Conservation (phyloP, 441 rosid genomes). For the Metrosideros polymorpha region DNA sequence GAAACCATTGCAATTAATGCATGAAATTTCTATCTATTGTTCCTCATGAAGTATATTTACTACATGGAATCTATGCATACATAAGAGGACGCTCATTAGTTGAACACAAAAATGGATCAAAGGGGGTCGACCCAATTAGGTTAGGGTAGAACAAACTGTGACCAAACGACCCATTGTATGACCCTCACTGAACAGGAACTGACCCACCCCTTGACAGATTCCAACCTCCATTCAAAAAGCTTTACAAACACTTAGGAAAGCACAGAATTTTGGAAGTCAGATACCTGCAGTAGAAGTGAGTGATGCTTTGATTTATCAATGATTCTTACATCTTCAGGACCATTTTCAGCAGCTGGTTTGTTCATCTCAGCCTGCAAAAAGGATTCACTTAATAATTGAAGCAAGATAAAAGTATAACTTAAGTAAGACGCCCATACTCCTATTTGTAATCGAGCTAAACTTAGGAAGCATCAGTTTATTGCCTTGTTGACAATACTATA, state of each 20-base stretch:
- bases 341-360: conserved; percentile 37
- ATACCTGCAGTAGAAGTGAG: conserved; percentile 61
- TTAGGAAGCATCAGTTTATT: neutral
- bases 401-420: neutral
- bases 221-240: neutral
- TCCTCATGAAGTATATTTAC: neutral
- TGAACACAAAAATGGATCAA: neutral
- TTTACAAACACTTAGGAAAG: neutral
- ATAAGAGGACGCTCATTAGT: neutral
- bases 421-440: neutral
- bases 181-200: neutral
- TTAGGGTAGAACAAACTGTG: neutral
- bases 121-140: neutral
- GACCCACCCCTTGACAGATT: neutral
- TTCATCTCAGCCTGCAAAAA: conserved; percentile 63
- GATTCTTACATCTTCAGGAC: conserved; percentile 13
- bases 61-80: neutral
- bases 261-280: neutral
- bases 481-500: neutral
- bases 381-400: neutral
- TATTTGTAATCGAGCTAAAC: neutral
- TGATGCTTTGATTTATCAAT: conserved; percentile 52
- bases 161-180: neutral
- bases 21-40: neutral
- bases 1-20: neutral